Evolutionary conservation across 2,329 filamentous ascomycete genomes (phyloP), one percentile per base, ranked within the genome.

Genomic region (Curvularia verruculosa): DNA sequence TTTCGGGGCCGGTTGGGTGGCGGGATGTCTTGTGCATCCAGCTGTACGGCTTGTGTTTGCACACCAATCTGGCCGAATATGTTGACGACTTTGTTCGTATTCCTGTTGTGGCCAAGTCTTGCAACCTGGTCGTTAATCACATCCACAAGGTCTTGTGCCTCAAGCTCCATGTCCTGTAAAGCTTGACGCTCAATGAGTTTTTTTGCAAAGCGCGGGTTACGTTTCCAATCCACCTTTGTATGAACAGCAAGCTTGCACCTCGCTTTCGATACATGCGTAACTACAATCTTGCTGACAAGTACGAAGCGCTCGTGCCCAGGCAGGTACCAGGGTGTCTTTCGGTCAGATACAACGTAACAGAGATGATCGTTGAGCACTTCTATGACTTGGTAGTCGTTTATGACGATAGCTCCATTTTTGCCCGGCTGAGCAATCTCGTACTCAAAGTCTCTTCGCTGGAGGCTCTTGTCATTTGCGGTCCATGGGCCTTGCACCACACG

Each of bases 231-330:
- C n/a, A 96, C 86, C 68, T 89, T 90, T 51, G 88, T 90, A 77
- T 91, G 96, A 41, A 98, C 86, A 24, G 92, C 89, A 53, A 99
- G 85, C 78, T 95, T 97, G 76, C 92, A 96, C 75, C 89, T 92
- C 12, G 91, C 92, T 78, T 98, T 98, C 50, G 92, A 88, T 58
- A 94, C 84, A 71, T 98, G 92, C 2, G 95, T 97, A 61, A 99
- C 95, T 62, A 97, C 92, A 61, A 96, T 87, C 77, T 96, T 97
- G 64, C 87, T 94, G 55, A 96, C 86, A 21, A 97, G 81, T 66
- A 89, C 88, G 78, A 98, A 96, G 49, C 87, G 85, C 47, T 87
- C 83, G 51, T 89, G 86, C 72, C 92, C 88, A 12, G 95, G 95
- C 36, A 98, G 82, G 79, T 96, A 92, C 91, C 92, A 96, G 0